Percentiles rank a stretch among this genome's conserved stretches.
Conservation (phyloP, 2,329 filamentous ascomycete species). For the Cercospora berteroae region DNA sequence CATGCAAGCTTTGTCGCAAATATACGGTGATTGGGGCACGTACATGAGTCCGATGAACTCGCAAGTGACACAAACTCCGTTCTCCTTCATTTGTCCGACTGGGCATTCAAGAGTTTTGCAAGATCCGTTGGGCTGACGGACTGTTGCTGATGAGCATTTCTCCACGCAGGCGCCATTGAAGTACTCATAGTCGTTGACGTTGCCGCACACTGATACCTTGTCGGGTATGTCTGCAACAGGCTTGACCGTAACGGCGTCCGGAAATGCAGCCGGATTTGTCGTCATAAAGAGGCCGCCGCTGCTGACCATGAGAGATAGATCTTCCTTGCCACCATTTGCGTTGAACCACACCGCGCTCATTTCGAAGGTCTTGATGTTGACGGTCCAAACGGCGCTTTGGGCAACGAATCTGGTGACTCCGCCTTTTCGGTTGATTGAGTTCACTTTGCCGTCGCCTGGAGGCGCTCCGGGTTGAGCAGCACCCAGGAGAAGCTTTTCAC, state of each 20-base stretch:
- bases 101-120: not conserved
- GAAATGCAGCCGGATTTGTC: not conserved
- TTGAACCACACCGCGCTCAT: constrained; percentile 1
- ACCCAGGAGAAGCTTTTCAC: not conserved
- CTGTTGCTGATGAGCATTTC: not conserved
- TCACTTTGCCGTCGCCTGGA: not conserved
- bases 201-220: not conserved
- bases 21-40: not conserved
- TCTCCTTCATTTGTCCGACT: not conserved
- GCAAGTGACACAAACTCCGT: not conserved
- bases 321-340: not conserved
- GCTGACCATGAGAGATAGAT: not conserved
- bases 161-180: not conserved
- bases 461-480: not conserved
- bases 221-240: not conserved
- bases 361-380: not conserved
- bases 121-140: not conserved
- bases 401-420: not conserved
- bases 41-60: not conserved
- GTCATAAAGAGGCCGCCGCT: not conserved
- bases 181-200: not conserved
- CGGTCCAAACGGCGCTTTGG: not conserved
- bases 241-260: not conserved
- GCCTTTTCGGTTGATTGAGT: not conserved
- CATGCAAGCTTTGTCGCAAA: not conserved